A percentile compares a stretch with the other conserved stretches of the same genome.
Evolutionary conservation across 129 eudicot genomes (phyloP).

Genomic region (Arctium minus): DNA sequence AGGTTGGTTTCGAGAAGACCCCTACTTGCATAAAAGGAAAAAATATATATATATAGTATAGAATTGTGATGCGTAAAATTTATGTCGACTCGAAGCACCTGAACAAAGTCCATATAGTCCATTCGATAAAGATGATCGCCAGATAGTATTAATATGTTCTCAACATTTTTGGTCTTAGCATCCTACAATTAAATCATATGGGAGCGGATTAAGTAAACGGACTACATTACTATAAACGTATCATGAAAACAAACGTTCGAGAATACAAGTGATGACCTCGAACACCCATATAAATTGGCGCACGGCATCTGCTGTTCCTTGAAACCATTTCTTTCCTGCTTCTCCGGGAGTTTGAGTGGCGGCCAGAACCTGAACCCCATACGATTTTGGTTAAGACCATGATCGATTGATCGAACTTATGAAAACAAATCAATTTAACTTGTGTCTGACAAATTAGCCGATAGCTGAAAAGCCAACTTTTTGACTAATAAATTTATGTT

Average conservation of each 20-base stretch:
- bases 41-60: not conserved
- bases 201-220: not conserved
- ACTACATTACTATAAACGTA: not conserved
- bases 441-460: too few relatives aligned
- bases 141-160: conserved; percentile 71
- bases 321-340: conserved; percentile 87
- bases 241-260: not conserved
- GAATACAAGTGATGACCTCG: conserved; percentile 49
- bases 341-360: conserved; percentile 97
- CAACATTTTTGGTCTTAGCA: conserved; percentile 73
- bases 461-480: not conserved
- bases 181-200: conserved; percentile 41
- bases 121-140: conserved; percentile 91
- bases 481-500: too few relatives aligned
- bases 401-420: too few relatives aligned
- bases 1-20: not conserved
- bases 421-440: not conserved
- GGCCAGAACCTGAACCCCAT: conserved; percentile 61
- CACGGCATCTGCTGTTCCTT: conserved; percentile 95
- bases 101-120: conserved; percentile 94
- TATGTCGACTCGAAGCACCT: conserved; percentile 30
- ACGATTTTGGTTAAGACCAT: not conserved
- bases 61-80: not conserved
- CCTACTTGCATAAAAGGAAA: not conserved
- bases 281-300: conserved; percentile 82